Evolutionary conservation across 225 moss, liverwort and hornwort species (phyloP).

Genomic region (Neckera pumila): DNA sequence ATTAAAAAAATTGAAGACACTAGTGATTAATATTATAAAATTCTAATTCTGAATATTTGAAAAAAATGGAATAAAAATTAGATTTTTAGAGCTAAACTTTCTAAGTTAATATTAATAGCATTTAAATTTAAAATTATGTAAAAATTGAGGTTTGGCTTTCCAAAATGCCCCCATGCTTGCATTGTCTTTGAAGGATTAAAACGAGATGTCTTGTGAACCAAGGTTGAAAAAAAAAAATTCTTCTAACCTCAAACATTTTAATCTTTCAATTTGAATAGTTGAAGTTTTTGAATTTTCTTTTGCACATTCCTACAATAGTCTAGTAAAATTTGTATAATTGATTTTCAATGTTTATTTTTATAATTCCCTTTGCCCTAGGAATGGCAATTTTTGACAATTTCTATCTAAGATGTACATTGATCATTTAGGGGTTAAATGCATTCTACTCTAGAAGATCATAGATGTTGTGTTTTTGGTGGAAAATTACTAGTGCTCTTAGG

Average conservation of each 20-base stretch:
- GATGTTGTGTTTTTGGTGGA: not conserved
- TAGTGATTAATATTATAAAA: too few species aligned
- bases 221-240: not conserved
- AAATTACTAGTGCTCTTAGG: rapidly evolving
- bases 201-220: rapidly evolving
- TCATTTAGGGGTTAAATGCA: not conserved
- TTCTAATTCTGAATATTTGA: too few species aligned
- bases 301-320: rapidly evolving
- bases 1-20: not conserved
- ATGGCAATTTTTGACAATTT: not conserved
- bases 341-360: not conserved
- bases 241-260: not conserved
- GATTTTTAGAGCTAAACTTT: not conserved
- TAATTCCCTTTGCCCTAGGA: not conserved
- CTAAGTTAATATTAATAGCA: not conserved
- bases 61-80: not conserved
- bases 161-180: not conserved
- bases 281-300: not conserved
- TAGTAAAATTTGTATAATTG: not conserved
- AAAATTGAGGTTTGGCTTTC: not conserved
- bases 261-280: not conserved
- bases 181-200: not conserved
- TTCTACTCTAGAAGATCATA: not conserved
- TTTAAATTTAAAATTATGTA: not conserved
- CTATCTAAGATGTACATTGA: not conserved